Conservation (phyloP, 108 stramenopile species). For the Nitzschia palea region DNA sequence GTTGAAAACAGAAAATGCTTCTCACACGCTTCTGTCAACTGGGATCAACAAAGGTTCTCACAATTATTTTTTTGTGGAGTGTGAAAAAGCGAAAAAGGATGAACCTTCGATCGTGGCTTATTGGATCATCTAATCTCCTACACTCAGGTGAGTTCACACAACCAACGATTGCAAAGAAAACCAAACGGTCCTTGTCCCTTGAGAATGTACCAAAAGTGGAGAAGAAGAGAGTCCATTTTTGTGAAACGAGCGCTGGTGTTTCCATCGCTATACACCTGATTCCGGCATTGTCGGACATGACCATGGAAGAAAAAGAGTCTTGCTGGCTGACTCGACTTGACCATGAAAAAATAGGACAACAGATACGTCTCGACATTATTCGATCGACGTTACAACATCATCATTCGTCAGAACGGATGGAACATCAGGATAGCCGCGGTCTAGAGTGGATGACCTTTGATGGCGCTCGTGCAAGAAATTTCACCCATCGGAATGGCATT, state of each 20-base stretch:
- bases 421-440: background rate
- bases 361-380: background rate
- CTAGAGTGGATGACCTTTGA: constrained; percentile 12
- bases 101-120: too few species aligned
- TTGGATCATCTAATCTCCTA: too few species aligned
- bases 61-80: too few species aligned
- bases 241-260: background rate
- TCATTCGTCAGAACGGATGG: background rate
- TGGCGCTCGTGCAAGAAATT: background rate
- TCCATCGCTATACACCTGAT: background rate
- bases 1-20: too few species aligned
- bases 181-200: too few species aligned
- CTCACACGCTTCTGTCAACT: too few species aligned
- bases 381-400: background rate
- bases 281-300: background rate
- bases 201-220: too few species aligned
- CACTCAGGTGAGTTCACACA: too few species aligned
- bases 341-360: background rate
- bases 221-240: background rate
- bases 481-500: background rate
- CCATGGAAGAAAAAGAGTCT: background rate
- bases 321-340: background rate
- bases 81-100: too few species aligned
- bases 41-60: too few species aligned
- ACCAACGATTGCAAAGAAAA: too few species aligned